Percentiles rank a stretch among this genome's conserved stretches.
Conservation (phyloP, 768 basidiomycete genomes). For the Naganishia onofrii region DNA sequence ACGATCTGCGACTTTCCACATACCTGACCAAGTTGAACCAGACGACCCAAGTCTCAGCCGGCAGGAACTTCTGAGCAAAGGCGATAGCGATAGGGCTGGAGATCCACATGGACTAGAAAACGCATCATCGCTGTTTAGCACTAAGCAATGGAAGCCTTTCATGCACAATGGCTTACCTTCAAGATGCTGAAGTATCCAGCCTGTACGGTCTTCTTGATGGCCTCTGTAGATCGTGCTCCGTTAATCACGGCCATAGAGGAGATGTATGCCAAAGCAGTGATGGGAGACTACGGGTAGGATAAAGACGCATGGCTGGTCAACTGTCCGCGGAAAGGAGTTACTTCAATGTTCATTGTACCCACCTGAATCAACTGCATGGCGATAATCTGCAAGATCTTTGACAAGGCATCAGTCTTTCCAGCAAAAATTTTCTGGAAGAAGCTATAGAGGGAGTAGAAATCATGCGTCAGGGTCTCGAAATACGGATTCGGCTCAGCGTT, state of each 20-base stretch:
- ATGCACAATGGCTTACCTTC: slow-evolving; percentile 56
- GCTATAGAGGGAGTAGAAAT: slow-evolving; percentile 45
- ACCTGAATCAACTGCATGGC: slow-evolving; percentile 63
- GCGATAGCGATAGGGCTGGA: slow-evolving; percentile 71
- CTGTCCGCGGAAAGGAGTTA: background rate
- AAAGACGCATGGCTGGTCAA: background rate
- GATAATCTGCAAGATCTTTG: slow-evolving; percentile 69
- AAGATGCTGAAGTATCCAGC: slow-evolving; percentile 72
- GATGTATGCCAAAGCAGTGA: slow-evolving; percentile 56
- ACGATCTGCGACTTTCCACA: slow-evolving; percentile 34
- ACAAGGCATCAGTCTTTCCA: slow-evolving; percentile 65
- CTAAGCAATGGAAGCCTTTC: slow-evolving; percentile 9
- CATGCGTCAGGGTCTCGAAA: background rate
- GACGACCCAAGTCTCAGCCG: slow-evolving; percentile 81
- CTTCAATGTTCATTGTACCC: background rate
- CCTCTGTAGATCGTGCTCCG: slow-evolving; percentile 67
- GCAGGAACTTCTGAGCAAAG: slow-evolving; percentile 74
- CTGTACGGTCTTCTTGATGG: slow-evolving; percentile 67
- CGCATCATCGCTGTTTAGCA: background rate
- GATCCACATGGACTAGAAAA: slow-evolving; percentile 69
- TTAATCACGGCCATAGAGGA: slow-evolving; percentile 79
- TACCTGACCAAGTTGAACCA: slow-evolving; percentile 72
- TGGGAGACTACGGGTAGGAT: slow-evolving; percentile 2
- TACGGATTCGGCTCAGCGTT: background rate
- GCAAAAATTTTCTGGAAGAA: slow-evolving; percentile 71